Conservation (phyloP, 1,284 basidiomycete genomes). For the Heliocybe sulcata region DNA sequence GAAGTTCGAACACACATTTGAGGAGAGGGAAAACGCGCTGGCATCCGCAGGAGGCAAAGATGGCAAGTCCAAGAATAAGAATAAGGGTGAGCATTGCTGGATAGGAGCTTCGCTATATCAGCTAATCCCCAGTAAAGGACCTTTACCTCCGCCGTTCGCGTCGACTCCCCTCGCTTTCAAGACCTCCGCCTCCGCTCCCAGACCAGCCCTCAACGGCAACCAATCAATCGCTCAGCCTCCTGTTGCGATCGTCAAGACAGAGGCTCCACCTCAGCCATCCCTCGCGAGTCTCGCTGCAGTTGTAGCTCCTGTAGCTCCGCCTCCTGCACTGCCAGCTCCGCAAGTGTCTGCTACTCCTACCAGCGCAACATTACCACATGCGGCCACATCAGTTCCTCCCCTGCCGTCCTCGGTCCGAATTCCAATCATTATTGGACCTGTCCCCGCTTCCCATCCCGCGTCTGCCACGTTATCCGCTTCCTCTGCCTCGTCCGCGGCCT, state of each 20-base stretch:
- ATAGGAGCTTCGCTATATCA: conserved; percentile 56
- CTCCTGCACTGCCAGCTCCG: conserved; percentile 9
- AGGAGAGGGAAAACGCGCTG: conserved; percentile 55
- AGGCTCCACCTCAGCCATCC: conserved; percentile 2
- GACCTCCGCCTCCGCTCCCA: conserved; percentile 9
- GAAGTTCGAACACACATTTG: conserved; percentile 56
- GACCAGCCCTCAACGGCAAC: neutral
- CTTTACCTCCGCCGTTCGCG: conserved; percentile 60
- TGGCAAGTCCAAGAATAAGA: conserved; percentile 38
- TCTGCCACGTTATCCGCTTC: conserved; percentile 22
- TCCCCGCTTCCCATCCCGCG: conserved; percentile 35
- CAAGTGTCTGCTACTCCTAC: conserved; percentile 9
- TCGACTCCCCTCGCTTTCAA: conserved; percentile 45
- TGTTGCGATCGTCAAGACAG: neutral
- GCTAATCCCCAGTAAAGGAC: conserved; percentile 42
- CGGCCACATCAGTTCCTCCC: conserved; percentile 17
- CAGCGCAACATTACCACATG: conserved; percentile 11
- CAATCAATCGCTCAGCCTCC: neutral
- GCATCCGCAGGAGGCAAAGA: conserved; percentile 27
- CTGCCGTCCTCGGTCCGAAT: conserved; percentile 35
- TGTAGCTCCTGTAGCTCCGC: neutral
- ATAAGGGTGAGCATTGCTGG: conserved; percentile 39
- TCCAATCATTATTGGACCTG: conserved; percentile 55
- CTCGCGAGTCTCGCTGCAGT: neutral
- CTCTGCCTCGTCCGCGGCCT: conserved; percentile 19